phyloP scores from a whole-genome alignment of 129 eudicot species.

The Cynara cardunculus region DNA sequence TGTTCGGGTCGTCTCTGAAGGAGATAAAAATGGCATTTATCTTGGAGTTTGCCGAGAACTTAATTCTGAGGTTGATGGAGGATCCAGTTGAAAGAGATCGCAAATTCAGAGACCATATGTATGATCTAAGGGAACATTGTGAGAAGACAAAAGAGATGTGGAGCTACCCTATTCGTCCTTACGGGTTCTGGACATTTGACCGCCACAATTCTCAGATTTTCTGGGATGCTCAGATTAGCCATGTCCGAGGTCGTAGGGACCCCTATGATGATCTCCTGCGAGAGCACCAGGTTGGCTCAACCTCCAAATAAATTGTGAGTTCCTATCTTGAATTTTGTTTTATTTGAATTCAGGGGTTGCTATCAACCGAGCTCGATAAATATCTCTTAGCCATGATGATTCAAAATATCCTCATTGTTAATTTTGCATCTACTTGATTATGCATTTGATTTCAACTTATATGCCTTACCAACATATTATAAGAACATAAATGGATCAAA shows the following conservation, averaged over 20 bases:
- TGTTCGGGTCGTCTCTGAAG: neutral
- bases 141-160: constrained; percentile 70
- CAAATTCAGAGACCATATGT: constrained; percentile 66
- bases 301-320: constrained; percentile 21
- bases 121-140: constrained; percentile 43
- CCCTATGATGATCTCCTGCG: constrained; percentile 71
- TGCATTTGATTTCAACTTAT: neutral
- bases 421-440: neutral
- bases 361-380: neutral
- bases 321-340: neutral
- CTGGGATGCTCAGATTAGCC: constrained; percentile 85
- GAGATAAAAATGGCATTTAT: constrained; percentile 50
- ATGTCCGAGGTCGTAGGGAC: constrained; percentile 70
- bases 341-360: neutral
- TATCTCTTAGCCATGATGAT: neutral
- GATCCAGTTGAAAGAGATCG: constrained; percentile 71
- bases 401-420: neutral
- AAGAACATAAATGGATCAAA: neutral
- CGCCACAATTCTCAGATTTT: constrained; percentile 69
- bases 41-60: constrained; percentile 70
- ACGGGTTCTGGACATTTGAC: constrained; percentile 82
- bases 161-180: constrained; percentile 61
- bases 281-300: constrained; percentile 17
- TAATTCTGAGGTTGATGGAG: constrained; percentile 69
- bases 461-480: neutral